These are phyloP conservation scores for Sphenostylis stenocarpa DNA, from an alignment of 306 rosid species.

Conservation along the genomic window DNA sequence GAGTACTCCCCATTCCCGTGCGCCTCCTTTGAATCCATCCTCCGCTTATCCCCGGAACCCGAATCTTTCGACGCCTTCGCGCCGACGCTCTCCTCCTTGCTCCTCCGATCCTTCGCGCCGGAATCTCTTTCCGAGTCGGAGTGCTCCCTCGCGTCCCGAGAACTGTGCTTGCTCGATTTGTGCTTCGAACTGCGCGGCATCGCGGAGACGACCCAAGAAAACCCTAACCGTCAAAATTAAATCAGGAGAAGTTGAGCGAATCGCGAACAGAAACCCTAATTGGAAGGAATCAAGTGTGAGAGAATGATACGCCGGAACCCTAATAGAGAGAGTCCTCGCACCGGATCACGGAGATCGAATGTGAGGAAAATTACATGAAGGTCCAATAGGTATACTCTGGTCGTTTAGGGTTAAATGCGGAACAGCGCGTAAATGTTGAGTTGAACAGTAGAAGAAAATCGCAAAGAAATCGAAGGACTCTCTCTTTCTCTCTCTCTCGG, in stretches of 20 bases:
- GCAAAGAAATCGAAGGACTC: constrained; percentile 14
- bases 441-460: constrained; percentile 26
- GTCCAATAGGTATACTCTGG: constrained; percentile 17
- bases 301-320: constrained; percentile 44
- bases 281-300: constrained; percentile 16
- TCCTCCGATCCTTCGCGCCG: constrained; percentile 73
- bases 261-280: constrained; percentile 51
- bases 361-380: constrained; percentile 30
- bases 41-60: constrained; percentile 71
- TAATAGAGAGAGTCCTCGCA: constrained; percentile 17
- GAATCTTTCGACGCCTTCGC: constrained; percentile 64
- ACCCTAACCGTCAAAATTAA: constrained; percentile 43
- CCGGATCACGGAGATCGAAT: constrained; percentile 50
- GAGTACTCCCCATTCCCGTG: constrained; percentile 71
- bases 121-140: constrained; percentile 94
- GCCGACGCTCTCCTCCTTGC: constrained; percentile 53
- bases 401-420: constrained; percentile 57
- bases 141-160: constrained; percentile 72
- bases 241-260: background rate
- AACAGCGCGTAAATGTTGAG: constrained; percentile 21
- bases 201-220: constrained; percentile 45
- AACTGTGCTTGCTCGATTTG: constrained; percentile 91
- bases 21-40: constrained; percentile 70
- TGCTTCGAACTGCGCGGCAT: constrained; percentile 98
- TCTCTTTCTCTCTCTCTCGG: background rate